A percentile compares a stretch with the other conserved stretches of the same genome.
These are phyloP conservation scores for Globisporangium irregulare DNA, from an alignment of 352 stramenopile species.

Conservation along the genomic window DNA sequence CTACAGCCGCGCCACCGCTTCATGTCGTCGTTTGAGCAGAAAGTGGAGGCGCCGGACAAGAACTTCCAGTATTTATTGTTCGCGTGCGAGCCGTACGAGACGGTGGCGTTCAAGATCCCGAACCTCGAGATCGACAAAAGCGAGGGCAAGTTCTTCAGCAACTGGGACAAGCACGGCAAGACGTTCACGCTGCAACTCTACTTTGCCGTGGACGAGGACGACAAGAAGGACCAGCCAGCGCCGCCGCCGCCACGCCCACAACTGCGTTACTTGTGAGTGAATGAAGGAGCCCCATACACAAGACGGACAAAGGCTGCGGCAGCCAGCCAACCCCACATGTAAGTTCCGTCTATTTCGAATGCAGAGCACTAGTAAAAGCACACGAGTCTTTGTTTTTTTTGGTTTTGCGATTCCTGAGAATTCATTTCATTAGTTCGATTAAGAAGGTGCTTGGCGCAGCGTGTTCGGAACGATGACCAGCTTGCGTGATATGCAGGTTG, in stretches of 20 bases:
- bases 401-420: conserved; percentile 4
- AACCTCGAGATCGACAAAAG: conserved; percentile 95
- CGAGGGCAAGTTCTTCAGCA: conserved; percentile 95
- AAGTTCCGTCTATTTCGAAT: conserved; percentile 1
- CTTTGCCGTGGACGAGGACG: conserved; percentile 38
- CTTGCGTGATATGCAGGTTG: conserved; percentile 6
- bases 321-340: neutral
- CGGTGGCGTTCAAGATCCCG: conserved; percentile 98
- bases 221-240: conserved; percentile 32
- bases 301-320: conserved; percentile 8
- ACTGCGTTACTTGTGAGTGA: conserved; percentile 29
- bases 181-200: conserved; percentile 93
- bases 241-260: conserved; percentile 59
- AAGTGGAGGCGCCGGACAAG: conserved; percentile 96
- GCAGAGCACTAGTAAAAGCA: neutral
- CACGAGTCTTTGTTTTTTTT: neutral
- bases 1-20: conserved; percentile 97
- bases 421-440: conserved; percentile 5
- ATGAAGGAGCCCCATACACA: conserved; percentile 9
- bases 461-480: conserved; percentile 11
- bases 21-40: conserved; percentile 99
- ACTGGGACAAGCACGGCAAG: conserved; percentile 96
- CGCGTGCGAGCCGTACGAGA: conserved; percentile 99
- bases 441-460: conserved; percentile 3
- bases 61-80: conserved; percentile 97